These are phyloP conservation scores for Colletotrichum sp. DNA, from an alignment of 2,329 filamentous ascomycete genomes.

Conservation along the genomic window DNA sequence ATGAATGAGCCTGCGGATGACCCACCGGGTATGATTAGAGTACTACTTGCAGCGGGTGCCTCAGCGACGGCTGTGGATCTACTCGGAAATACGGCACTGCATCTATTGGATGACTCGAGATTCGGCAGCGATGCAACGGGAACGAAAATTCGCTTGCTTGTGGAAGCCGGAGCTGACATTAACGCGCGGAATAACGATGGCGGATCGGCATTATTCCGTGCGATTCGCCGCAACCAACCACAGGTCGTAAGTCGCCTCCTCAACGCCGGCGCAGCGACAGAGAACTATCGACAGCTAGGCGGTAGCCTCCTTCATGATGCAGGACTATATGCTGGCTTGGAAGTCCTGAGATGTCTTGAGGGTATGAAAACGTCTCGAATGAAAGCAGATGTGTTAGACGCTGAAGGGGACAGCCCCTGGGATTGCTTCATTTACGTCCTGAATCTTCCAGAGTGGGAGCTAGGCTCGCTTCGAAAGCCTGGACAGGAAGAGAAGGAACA, in stretches of 20 bases:
- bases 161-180: neutral
- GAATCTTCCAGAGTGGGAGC: neutral
- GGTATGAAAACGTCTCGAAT: neutral
- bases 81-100: neutral
- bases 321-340: neutral
- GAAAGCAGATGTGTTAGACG: neutral
- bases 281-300: fast-evolving
- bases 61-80: fast-evolving
- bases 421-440: neutral
- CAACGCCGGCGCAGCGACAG: neutral
- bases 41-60: neutral
- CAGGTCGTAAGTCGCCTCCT: neutral
- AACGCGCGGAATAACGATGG: fast-evolving
- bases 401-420: neutral
- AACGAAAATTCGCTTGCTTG: neutral
- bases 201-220: neutral
- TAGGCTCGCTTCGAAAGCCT: neutral
- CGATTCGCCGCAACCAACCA: neutral
- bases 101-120: fast-evolving
- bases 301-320: neutral
- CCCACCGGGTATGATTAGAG: neutral
- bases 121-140: neutral
- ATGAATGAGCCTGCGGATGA: fast-evolving
- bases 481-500: neutral
- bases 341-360: neutral